Conservation (phyloP, 1,284 basidiomycete species). For the Tilletia horrida region DNA sequence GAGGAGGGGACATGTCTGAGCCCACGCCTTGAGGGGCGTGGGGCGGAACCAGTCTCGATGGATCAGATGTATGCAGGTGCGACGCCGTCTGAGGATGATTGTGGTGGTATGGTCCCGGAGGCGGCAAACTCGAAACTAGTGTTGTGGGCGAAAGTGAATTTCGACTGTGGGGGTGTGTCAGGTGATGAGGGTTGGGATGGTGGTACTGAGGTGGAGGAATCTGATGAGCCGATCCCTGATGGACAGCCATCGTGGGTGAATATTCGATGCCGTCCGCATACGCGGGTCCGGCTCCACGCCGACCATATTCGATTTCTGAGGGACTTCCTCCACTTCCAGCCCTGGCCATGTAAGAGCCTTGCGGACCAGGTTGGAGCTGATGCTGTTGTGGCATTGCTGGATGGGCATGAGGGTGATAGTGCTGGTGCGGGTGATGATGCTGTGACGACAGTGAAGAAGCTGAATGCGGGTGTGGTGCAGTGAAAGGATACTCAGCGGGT, state of each 20-base stretch:
- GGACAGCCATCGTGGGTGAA: slow-evolving; percentile 8
- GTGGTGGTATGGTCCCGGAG: not conserved
- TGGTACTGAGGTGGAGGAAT: not conserved
- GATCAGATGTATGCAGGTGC: not conserved
- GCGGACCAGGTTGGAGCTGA: not conserved
- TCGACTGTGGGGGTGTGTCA: not conserved
- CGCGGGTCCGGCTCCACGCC: not conserved
- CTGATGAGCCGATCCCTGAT: not conserved
- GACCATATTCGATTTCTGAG: not conserved
- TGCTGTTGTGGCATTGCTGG: not conserved
- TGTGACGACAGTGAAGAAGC: not conserved
- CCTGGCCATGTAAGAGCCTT: not conserved
- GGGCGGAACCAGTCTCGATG: not conserved
- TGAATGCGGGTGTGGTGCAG: not conserved
- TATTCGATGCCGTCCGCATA: slow-evolving; percentile 5
- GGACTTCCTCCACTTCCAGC: not conserved
- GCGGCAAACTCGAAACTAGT: not conserved
- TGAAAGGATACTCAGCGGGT: not conserved
- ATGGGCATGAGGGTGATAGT: not conserved
- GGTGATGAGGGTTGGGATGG: slow-evolving; percentile 2
- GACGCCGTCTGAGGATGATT: not conserved
- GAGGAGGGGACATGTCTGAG: slow-evolving; percentile 12
- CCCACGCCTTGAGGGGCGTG: not conserved
- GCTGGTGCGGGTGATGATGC: not conserved
- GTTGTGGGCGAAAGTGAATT: slow-evolving; percentile 5